These are phyloP conservation scores for Pezicula neosporulosa DNA, from an alignment of 2,329 filamentous ascomycete species.

Conservation along the genomic window DNA sequence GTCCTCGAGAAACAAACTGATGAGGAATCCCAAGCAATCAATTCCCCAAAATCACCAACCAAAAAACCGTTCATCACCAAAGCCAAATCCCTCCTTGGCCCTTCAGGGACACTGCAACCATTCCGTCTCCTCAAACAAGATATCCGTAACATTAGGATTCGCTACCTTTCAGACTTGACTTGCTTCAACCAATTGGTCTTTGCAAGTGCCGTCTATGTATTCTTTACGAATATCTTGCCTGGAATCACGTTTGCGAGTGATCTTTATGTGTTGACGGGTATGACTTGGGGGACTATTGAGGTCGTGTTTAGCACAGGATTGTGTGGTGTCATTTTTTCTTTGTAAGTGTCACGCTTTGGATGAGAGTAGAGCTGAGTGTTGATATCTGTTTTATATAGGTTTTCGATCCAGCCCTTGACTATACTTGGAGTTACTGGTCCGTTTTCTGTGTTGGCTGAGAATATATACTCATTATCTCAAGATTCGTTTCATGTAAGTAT, in stretches of 20 bases:
- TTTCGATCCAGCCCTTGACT: constrained; percentile 60
- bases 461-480: constrained; percentile 56
- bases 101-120: constrained; percentile 42
- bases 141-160: constrained; percentile 38
- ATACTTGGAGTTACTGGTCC: constrained; percentile 65
- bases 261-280: constrained; percentile 57
- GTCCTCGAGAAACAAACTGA: constrained; percentile 7
- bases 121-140: constrained; percentile 52
- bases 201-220: constrained; percentile 62
- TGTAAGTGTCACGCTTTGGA: constrained; percentile 38
- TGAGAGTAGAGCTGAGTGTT: background rate
- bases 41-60: background rate
- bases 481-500: constrained; percentile 47
- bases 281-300: constrained; percentile 64
- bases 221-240: constrained; percentile 64
- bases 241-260: constrained; percentile 67
- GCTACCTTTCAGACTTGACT: constrained; percentile 52
- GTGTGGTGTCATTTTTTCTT: constrained; percentile 58
- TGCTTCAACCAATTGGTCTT: constrained; percentile 62
- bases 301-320: constrained; percentile 64
- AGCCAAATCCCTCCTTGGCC: constrained; percentile 17
- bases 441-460: constrained; percentile 64
- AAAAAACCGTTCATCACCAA: constrained; percentile 5
- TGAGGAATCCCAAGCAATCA: background rate
- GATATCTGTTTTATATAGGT: constrained; percentile 22